Conservation (phyloP, 2,329 filamentous ascomycete genomes). For the Sarocladium brachiariae region DNA sequence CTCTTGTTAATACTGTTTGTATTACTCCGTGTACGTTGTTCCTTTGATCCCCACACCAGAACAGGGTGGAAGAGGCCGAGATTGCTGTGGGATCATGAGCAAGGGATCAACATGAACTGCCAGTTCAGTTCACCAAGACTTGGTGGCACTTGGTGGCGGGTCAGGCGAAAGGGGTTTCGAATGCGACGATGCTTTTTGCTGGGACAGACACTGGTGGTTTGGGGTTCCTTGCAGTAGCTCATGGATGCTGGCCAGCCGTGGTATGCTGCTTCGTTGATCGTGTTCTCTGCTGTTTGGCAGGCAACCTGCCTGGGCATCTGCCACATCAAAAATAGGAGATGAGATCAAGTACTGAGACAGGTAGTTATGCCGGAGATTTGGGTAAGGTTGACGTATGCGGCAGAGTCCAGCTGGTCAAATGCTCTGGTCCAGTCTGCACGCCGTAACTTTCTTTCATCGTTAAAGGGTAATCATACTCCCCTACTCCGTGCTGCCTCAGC, state of each 20-base stretch:
- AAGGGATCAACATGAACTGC: slow-evolving; percentile 8
- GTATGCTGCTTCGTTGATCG: neutral
- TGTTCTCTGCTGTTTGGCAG: neutral
- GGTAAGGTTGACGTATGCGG: too few species aligned
- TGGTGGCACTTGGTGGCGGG: neutral
- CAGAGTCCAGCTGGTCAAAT: too few species aligned
- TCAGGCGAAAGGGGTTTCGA: slow-evolving; percentile 1
- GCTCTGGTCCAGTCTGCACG: too few species aligned
- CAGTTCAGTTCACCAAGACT: slow-evolving; percentile 2
- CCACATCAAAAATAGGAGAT: neutral
- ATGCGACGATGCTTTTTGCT: neutral
- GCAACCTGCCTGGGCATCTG: neutral
- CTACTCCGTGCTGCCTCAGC: too few species aligned
- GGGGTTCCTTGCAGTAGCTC: neutral
- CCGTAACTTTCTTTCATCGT: too few species aligned
- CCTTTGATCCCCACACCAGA: neutral
- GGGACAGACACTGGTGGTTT: neutral
- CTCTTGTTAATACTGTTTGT: neutral
- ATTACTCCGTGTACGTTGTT: neutral
- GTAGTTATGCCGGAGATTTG: too few species aligned
- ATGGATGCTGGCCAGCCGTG: neutral
- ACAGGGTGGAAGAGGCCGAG: neutral
- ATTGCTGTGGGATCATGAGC: slow-evolving; percentile 3
- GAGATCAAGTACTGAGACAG: too few species aligned
- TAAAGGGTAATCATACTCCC: too few species aligned